Evolutionary conservation across 1,139 yeast genomes (phyloP), one percentile per base, ranked within the genome.

Genomic region (Debaryomyces sp.): DNA sequence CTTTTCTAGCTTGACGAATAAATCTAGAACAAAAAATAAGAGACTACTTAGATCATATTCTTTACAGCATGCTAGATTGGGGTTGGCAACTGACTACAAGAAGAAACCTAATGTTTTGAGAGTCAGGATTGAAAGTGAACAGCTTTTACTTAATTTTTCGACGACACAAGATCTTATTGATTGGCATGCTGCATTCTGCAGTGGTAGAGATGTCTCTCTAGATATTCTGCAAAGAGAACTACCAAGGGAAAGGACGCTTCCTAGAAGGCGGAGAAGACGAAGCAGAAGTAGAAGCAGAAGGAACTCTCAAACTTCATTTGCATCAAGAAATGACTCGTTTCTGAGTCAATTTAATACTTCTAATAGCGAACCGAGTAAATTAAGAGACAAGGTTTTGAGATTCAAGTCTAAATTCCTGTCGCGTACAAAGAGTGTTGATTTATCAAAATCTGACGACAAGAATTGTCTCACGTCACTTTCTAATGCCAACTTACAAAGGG

Each of bases 221-320:
- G 94, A 87, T 62, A 56, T 87, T 26, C 73, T 70, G 33, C 71
- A 77, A 23, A 70, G 95, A 44, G 84, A 81, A 43, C 62, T 82
- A 62, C 94, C 95, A 3, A 73, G 73, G 26, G 87, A 86, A 62
- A 73, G 91, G 60, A 84, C 89, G 0, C 90, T 87, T 8, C 95
- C 95, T 4, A 70, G 92, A 56, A 73, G 92, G 56, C 73, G 91
- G 61, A 59, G 81, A 47, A 59, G 67, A 51, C 56, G 61, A 48
- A 53, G 58, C 34, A 15, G 33, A 15, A 53, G 58, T 37, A 15
- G 33, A 15, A 22, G 32, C 12, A 26, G 36, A 21, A 24, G 37
- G 17, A 33, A n/a, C 30, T 23, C 48, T 7, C 46, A 62, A 10
- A 22, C 7, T 21, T 18, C 38, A 5, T 21, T 10, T 21, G 6